Evolutionary conservation across 2,329 filamentous ascomycete species (phyloP).

Genomic region (Scedosporium aurantiacum): DNA sequence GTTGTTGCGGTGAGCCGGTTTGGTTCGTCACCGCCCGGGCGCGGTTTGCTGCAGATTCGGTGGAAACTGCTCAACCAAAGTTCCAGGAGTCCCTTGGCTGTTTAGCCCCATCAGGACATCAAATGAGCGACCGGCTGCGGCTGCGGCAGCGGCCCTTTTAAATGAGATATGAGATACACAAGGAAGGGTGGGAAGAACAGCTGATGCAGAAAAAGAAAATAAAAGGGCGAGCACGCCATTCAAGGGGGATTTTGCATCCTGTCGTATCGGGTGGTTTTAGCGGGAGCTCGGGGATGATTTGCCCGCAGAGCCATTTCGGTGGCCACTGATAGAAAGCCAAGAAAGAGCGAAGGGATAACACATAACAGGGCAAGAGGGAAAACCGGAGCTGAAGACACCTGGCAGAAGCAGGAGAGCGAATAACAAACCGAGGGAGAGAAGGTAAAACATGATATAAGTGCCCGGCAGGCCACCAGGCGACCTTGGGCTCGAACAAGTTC

Average conservation of each 20-base stretch:
- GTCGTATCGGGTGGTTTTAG: background rate
- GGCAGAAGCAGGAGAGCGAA: background rate
- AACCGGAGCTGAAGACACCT: background rate
- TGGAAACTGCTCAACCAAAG: background rate
- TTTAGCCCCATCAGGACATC: background rate
- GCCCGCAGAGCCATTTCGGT: background rate
- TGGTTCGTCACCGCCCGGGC: background rate
- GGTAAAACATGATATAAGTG: background rate
- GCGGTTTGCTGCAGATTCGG: background rate
- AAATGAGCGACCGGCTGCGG: background rate
- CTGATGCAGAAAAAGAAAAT: background rate
- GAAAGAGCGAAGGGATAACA: background rate
- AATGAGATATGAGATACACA: background rate
- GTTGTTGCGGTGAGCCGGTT: background rate
- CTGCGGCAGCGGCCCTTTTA: background rate
- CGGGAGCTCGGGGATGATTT: slow-evolving; percentile 1
- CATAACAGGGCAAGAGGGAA: background rate
- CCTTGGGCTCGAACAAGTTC: too few species aligned
- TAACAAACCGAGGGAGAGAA: background rate
- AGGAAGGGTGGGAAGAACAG: background rate
- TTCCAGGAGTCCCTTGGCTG: background rate
- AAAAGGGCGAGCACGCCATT: slow-evolving; percentile 5
- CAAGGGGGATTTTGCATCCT: slow-evolving; percentile 5
- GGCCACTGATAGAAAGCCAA: background rate
- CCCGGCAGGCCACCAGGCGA: background rate